These are phyloP conservation scores for Gossypium turneri DNA, from an alignment of 345 rosid species.

Conservation along the genomic window DNA sequence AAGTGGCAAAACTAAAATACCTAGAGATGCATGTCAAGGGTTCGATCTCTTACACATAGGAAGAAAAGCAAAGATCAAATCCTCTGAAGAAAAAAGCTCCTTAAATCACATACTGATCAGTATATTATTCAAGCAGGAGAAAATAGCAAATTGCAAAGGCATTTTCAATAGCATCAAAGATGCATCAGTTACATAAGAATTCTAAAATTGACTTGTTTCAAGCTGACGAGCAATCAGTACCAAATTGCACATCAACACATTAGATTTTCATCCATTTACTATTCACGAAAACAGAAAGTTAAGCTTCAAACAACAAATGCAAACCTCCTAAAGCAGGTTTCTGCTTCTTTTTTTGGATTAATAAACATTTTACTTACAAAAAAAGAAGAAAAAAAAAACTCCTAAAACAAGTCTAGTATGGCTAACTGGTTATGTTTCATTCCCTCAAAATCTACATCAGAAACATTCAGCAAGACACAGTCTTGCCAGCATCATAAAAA, in stretches of 20 bases:
- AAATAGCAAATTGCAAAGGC: neutral
- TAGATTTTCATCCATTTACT: neutral
- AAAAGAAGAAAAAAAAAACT: too few species aligned
- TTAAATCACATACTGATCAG: neutral
- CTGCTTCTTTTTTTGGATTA: too few species aligned
- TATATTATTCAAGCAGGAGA: constrained; percentile 1
- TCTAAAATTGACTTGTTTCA: neutral
- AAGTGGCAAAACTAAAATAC: neutral
- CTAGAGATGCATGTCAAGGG: neutral
- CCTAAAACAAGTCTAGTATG: neutral
- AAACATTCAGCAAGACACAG: neutral
- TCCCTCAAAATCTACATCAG: neutral
- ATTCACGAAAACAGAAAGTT: neutral
- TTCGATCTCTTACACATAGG: neutral
- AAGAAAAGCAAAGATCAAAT: neutral
- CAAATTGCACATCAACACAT: neutral
- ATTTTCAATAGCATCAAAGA: neutral
- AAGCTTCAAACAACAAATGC: neutral
- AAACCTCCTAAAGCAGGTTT: too few species aligned
- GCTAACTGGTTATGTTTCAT: neutral
- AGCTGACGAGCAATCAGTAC: neutral
- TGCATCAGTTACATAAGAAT: neutral
- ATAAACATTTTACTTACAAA: too few species aligned
- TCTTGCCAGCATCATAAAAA: constrained; percentile 2
- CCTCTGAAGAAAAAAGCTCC: neutral